Evolutionary conservation across 352 stramenopile species (phyloP).

Genomic region (Phytophthora hybrid): DNA sequence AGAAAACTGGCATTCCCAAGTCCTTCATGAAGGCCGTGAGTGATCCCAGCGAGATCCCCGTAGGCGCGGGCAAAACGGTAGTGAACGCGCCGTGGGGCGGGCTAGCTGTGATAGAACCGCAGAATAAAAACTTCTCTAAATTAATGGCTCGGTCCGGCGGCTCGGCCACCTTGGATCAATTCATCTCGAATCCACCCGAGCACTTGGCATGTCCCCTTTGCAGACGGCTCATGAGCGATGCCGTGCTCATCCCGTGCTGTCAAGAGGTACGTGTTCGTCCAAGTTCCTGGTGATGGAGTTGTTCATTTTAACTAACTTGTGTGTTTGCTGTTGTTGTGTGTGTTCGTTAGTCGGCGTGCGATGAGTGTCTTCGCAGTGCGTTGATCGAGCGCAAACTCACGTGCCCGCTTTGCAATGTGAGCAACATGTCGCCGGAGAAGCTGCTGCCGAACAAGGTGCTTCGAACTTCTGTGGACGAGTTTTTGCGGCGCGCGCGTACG

Average conservation of each 20-base stretch:
- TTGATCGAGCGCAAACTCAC: constrained; percentile 86
- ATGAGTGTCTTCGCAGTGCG: constrained; percentile 81
- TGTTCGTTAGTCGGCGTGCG: constrained; percentile 72
- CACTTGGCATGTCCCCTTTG: constrained; percentile 91
- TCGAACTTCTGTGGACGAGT: constrained; percentile 87
- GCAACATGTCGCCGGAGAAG: constrained; percentile 89
- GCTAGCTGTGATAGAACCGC: constrained; percentile 90
- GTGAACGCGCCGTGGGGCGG: constrained; percentile 87
- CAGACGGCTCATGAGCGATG: constrained; percentile 90
- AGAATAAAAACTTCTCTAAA: constrained; percentile 94
- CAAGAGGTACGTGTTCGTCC: constrained; percentile 74
- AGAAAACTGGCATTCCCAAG: constrained; percentile 89
- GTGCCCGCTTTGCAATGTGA: constrained; percentile 79
- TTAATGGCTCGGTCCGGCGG: constrained; percentile 90
- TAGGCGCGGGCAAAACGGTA: constrained; percentile 86
- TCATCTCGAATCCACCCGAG: constrained; percentile 90
- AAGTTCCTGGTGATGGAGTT: constrained; percentile 22
- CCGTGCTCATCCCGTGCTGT: constrained; percentile 88
- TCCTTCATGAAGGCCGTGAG: constrained; percentile 91
- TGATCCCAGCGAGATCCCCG: constrained; percentile 85
- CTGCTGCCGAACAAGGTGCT: constrained; percentile 86
- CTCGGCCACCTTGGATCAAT: constrained; percentile 91
- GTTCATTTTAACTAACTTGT: constrained; percentile 20
- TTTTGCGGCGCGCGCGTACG: constrained; percentile 74
- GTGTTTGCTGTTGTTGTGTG: constrained; percentile 14